phyloP scores from a whole-genome alignment of 345 rosid genomes.

The Kernera saxatilis region DNA sequence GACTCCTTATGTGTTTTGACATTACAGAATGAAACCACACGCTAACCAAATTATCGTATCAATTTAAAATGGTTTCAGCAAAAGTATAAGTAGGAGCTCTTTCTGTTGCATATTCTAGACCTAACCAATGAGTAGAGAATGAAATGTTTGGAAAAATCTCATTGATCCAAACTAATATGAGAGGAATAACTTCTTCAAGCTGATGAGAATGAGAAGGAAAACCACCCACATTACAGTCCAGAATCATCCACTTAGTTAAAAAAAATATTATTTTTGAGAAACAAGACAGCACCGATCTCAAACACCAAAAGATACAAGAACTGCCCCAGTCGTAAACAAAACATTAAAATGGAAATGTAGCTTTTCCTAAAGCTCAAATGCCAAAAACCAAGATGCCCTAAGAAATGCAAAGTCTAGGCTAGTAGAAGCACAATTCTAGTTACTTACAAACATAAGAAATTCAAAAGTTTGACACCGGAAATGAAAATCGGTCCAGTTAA shows the following conservation, averaged over 20 bases:
- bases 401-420: not conserved
- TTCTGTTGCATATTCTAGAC: not conserved
- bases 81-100: not conserved
- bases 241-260: not conserved
- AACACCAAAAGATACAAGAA: constrained; percentile 6
- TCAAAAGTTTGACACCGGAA: not conserved
- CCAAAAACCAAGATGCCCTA: not conserved
- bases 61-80: not conserved
- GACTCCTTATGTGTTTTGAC: not conserved
- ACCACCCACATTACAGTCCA: not conserved
- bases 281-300: not conserved
- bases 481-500: not conserved
- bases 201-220: not conserved
- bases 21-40: not conserved
- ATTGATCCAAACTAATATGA: not conserved
- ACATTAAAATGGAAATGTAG: not conserved
- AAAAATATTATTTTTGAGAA: not conserved
- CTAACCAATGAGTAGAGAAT: not conserved
- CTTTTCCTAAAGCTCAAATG: not conserved
- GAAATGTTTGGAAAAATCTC: not conserved
- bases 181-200: not conserved
- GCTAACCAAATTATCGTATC: not conserved
- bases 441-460: not conserved
- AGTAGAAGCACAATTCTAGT: not conserved
- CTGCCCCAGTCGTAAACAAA: not conserved